phyloP scores from a whole-genome alignment of 2,329 filamentous ascomycete species.

The Xylariaceae sp. region DNA sequence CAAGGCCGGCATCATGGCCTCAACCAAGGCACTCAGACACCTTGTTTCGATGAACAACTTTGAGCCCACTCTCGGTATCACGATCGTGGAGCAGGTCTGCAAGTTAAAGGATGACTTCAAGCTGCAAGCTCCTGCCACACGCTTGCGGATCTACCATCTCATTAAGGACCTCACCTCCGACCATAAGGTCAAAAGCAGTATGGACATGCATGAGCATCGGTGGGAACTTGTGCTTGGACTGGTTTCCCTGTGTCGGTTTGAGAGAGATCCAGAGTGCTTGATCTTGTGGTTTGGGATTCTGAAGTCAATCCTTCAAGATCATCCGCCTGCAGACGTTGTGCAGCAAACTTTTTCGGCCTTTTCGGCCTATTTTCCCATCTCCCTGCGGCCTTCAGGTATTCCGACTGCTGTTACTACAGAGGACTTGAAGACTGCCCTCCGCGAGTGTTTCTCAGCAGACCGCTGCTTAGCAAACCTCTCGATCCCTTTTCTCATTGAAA shows the following conservation, averaged over 20 bases:
- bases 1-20: conserved; percentile 53
- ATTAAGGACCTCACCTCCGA: conserved; percentile 41
- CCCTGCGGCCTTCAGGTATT: conserved; percentile 47
- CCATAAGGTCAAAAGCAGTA: neutral
- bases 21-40: conserved; percentile 47
- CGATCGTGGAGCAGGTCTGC: conserved; percentile 46
- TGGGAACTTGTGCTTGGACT: too few relatives aligned
- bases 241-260: conserved; percentile 42
- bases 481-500: conserved; percentile 51
- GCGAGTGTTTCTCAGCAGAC: conserved; percentile 50
- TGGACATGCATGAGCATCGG: too few relatives aligned
- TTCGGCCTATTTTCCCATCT: conserved; percentile 58
- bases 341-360: conserved; percentile 50
- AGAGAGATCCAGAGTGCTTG: conserved; percentile 53
- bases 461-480: conserved; percentile 41
- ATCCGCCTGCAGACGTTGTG: conserved; percentile 41
- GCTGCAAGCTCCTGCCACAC: conserved; percentile 46
- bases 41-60: conserved; percentile 48
- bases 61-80: conserved; percentile 42
- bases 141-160: conserved; percentile 48
- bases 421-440: conserved; percentile 49
- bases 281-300: conserved; percentile 53
- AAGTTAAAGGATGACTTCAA: conserved; percentile 54
- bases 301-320: conserved; percentile 41
- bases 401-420: conserved; percentile 49